A percentile compares a stretch with the other conserved stretches of the same genome.
Conservation (phyloP, 441 rosid species). For the Gossypium aridum region DNA sequence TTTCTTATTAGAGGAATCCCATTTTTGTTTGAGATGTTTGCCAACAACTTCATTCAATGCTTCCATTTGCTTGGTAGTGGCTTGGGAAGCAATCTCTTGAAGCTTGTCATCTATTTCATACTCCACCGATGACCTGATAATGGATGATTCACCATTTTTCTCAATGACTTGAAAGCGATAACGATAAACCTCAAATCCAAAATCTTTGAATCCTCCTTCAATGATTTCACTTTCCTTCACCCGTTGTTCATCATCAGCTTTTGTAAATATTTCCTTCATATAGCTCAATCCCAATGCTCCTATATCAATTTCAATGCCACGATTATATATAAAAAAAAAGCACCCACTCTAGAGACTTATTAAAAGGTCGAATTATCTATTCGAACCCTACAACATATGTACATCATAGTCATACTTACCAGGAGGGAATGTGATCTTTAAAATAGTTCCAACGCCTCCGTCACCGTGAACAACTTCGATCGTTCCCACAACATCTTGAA, state of each 20-base stretch:
- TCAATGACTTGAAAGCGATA: neutral
- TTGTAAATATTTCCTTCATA: slow-evolving; percentile 26
- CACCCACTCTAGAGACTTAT: no score
- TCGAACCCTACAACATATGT: no score
- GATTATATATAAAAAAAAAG: no score
- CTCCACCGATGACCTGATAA: neutral
- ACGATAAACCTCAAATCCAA: neutral
- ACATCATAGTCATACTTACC: neutral
- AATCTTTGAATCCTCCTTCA: slow-evolving; percentile 21
- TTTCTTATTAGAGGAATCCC: neutral
- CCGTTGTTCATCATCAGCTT: slow-evolving; percentile 26
- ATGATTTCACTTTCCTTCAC: slow-evolving; percentile 32
- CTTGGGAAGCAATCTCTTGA: neutral
- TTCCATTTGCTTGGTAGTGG: neutral
- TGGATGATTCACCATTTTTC: neutral
- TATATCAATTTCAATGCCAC: neutral
- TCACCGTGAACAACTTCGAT: neutral
- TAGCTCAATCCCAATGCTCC: slow-evolving; percentile 17
- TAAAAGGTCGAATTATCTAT: no score
- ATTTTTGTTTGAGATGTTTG: neutral
- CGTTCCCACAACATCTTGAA: neutral
- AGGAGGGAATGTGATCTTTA: neutral
- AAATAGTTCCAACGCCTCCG: neutral
- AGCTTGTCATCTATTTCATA: neutral
- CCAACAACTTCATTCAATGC: neutral